These are phyloP conservation scores for Trichoderma koningiopsis DNA, from an alignment of 2,329 filamentous ascomycete genomes.

Conservation along the genomic window DNA sequence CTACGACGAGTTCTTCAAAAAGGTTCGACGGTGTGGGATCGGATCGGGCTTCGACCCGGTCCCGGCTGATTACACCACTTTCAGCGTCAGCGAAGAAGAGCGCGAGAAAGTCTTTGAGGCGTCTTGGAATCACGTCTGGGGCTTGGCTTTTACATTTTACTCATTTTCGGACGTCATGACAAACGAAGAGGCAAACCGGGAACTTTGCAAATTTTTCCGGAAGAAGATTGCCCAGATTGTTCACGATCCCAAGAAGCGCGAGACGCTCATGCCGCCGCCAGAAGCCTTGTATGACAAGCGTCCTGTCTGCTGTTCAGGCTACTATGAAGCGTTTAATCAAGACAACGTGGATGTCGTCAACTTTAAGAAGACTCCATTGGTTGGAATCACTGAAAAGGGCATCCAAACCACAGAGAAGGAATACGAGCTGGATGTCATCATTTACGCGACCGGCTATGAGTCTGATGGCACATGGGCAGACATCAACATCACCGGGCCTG, in stretches of 20 bases:
- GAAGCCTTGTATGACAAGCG: neutral
- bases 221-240: neutral
- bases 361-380: neutral
- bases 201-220: neutral
- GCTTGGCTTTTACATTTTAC: neutral
- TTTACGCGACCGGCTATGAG: neutral
- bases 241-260: neutral
- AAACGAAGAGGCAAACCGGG: neutral
- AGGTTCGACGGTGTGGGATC: neutral
- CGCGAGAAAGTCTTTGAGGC: neutral
- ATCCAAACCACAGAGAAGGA: neutral
- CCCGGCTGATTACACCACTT: neutral
- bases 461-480: neutral
- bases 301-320: neutral
- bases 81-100: slow-evolving; percentile 4
- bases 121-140: neutral
- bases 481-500: neutral
- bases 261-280: neutral
- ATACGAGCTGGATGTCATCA: slow-evolving; percentile 6
- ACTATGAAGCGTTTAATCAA: neutral
- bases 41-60: neutral
- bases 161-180: neutral
- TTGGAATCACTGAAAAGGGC: neutral
- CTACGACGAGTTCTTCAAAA: neutral
- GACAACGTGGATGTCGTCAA: slow-evolving; percentile 3